Base-by-base conservation (phyloP, 257 asterid genomes). In the Forsythia suspensa region DNA sequence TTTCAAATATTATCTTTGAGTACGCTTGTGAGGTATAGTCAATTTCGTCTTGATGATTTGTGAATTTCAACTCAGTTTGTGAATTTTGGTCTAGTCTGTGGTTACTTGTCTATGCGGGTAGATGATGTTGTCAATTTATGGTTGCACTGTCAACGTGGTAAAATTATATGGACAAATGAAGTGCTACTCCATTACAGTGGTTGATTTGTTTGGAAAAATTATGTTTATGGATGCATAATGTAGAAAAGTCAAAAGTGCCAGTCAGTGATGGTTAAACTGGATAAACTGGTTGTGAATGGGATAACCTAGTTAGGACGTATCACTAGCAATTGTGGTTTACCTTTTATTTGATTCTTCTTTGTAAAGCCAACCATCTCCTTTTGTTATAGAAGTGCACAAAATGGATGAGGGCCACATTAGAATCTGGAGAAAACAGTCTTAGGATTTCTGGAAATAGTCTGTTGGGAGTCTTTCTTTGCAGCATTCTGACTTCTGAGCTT, bases 21-120 rank as follows among this genome's bases (percentile, higher is more conserved):
- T 84, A 93, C 63, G 80, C 89, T 59, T 96, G 97, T 86, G 98
- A 95, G 99, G 98, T 94, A 79, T 38, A 69, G n/a, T 51, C 37
- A 21, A 12, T 79, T 40, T 59, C 21, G 3, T 71, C 20, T 15
- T 4, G 10, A 63, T 16, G 11, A 8, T 70, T 43, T 40, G 0
- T 78, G 68, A 59, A 81, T 34, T 71, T 76, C 40, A 21, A 67
- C 76, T 55, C 36, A 55, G 42, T 67, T 43, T 76, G 70, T 66
- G 38, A 21, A 48, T 39, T 70, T 41, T 65, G 29, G 66, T 69
- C 52, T 29, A 20, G 71, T 48, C 3, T 69, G 59, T 43, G 59
- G 46, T 34, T 55, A 18, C 65, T 55, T 15, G 57, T 29, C 34
- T 29, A 29, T 29, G 34, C 34, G 34, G 34, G 34, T 29, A 29